Evolutionary conservation across 257 asterid genomes (phyloP).

Genomic region (Ilex aquifolium): DNA sequence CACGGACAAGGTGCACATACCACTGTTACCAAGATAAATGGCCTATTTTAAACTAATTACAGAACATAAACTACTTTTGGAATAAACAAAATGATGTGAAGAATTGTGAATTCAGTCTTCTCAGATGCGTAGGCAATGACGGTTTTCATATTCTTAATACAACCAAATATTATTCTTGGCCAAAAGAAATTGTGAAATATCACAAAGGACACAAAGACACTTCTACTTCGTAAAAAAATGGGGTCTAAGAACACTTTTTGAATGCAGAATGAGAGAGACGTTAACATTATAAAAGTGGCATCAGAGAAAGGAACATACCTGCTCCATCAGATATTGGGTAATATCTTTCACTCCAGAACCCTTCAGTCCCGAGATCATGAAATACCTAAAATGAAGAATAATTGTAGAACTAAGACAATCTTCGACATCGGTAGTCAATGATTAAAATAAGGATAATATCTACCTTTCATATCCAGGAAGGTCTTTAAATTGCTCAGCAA

Average conservation of each 20-base stretch:
- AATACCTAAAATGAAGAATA: slow-evolving; percentile 39
- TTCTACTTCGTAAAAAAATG: too few species aligned
- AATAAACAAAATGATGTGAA: too few species aligned
- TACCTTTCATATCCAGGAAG: slow-evolving; percentile 88
- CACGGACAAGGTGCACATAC: too few species aligned
- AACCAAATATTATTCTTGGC: background rate
- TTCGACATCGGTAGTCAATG: slow-evolving; percentile 22
- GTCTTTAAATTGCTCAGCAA: slow-evolving; percentile 65
- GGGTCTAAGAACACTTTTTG: too few species aligned
- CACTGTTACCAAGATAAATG: too few species aligned
- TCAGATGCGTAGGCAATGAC: background rate
- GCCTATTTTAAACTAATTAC: too few species aligned
- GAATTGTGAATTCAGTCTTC: background rate
- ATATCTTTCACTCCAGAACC: slow-evolving; percentile 87
- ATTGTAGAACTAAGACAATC: slow-evolving; percentile 5
- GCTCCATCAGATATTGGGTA: slow-evolving; percentile 57
- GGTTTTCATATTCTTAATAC: background rate
- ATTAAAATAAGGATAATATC: slow-evolving; percentile 10
- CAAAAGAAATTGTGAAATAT: background rate
- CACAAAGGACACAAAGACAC: background rate
- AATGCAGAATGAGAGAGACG: too few species aligned
- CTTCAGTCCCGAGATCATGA: slow-evolving; percentile 85
- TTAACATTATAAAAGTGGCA: too few species aligned
- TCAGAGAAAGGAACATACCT: slow-evolving; percentile 32
- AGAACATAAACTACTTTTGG: too few species aligned